Conservation (phyloP, 1,284 basidiomycete species). For the Ustilago hordei region DNA sequence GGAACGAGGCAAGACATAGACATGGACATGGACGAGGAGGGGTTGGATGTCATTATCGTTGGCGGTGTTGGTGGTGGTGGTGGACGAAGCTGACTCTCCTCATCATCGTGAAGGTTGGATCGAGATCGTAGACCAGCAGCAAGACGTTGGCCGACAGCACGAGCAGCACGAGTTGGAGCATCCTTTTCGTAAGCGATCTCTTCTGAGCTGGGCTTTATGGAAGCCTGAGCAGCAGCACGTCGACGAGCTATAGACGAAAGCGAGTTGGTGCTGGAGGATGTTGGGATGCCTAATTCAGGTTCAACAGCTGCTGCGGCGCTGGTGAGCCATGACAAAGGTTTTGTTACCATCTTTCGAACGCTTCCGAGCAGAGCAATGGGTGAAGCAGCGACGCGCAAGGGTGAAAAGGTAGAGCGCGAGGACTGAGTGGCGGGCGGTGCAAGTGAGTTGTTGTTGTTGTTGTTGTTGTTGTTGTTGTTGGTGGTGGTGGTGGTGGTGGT, state of each 20-base stretch:
- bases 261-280: slow-evolving; percentile 48
- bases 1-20: slow-evolving; percentile 38
- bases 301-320: slow-evolving; percentile 29
- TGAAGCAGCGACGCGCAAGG: slow-evolving; percentile 44
- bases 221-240: slow-evolving; percentile 37
- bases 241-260: slow-evolving; percentile 47
- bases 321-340: slow-evolving; percentile 54
- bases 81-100: slow-evolving; percentile 41
- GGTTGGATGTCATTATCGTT: slow-evolving; percentile 9
- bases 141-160: slow-evolving; percentile 50
- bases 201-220: slow-evolving; percentile 7
- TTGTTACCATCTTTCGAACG: slow-evolving; percentile 53
- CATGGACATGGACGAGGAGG: slow-evolving; percentile 24
- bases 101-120: slow-evolving; percentile 36
- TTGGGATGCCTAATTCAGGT: slow-evolving; percentile 43
- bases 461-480: slow-evolving; percentile 15
- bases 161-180: slow-evolving; percentile 44
- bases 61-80: not conserved
- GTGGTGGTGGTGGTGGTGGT: slow-evolving; percentile 18
- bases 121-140: slow-evolving; percentile 47
- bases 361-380: slow-evolving; percentile 53
- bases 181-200: slow-evolving; percentile 30
- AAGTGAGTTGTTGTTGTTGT: slow-evolving; percentile 25
- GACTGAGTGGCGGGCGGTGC: slow-evolving; percentile 25
- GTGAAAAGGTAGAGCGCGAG: slow-evolving; percentile 41